These are phyloP conservation scores for Nakaseomyces nivariensis DNA, from an alignment of 1,139 yeast species.

Conservation along the genomic window DNA sequence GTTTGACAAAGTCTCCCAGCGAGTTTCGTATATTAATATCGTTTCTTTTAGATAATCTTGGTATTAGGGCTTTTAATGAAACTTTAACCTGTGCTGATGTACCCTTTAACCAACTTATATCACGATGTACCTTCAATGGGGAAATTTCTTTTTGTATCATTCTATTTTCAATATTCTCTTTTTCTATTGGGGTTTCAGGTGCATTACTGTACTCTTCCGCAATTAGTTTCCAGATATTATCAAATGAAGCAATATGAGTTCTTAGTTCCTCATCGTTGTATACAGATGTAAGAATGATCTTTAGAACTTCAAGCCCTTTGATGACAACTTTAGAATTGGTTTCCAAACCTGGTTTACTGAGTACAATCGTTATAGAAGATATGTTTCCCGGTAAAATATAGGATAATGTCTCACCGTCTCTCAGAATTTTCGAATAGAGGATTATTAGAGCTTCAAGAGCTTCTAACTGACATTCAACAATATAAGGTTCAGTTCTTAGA, in stretches of 20 bases:
- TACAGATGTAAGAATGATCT: constrained; percentile 29
- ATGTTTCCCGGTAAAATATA: constrained; percentile 48
- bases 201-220: neutral
- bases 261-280: constrained; percentile 36
- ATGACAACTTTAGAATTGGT: constrained; percentile 36
- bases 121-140: constrained; percentile 32
- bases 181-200: neutral
- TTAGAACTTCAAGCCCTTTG: constrained; percentile 29
- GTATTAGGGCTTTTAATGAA: constrained; percentile 31
- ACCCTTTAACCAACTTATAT: constrained; percentile 52
- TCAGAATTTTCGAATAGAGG: constrained; percentile 29
- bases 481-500: constrained; percentile 20
- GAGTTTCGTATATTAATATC: constrained; percentile 13
- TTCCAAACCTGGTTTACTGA: constrained; percentile 31
- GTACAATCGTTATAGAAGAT: constrained; percentile 39
- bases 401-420: constrained; percentile 45
- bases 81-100: constrained; percentile 48
- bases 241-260: neutral
- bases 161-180: constrained; percentile 5
- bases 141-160: neutral
- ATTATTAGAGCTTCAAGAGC: constrained; percentile 32
- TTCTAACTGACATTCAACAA: constrained; percentile 29
- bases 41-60: constrained; percentile 28
- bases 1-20: constrained; percentile 29
- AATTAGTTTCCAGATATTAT: neutral